phyloP scores from a whole-genome alignment of 2,329 filamentous ascomycete genomes.

The Westerdykella aurantiaca region DNA sequence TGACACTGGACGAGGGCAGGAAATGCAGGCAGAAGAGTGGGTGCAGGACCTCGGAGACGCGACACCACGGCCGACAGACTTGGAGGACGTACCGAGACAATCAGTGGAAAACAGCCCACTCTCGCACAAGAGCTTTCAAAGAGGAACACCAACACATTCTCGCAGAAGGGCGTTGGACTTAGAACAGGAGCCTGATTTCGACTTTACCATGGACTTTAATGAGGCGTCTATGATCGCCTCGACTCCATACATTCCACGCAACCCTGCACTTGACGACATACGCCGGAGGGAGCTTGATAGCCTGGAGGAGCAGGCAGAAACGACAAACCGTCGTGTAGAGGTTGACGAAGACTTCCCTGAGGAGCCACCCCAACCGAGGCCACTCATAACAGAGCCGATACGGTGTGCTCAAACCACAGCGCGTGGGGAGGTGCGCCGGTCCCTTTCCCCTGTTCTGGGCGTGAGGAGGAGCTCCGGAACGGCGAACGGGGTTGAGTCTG shows the following conservation, averaged over 20 bases:
- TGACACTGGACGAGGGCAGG: slow-evolving; percentile 17
- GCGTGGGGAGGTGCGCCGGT: neutral
- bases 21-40: slow-evolving; percentile 14
- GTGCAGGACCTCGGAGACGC: slow-evolving; percentile 4
- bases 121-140: slow-evolving; percentile 29
- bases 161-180: slow-evolving; percentile 13
- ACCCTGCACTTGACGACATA: slow-evolving; percentile 40
- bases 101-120: slow-evolving; percentile 42
- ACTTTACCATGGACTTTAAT: slow-evolving; percentile 42
- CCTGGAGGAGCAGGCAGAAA: slow-evolving; percentile 30
- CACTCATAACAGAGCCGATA: slow-evolving; percentile 14
- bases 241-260: slow-evolving; percentile 42
- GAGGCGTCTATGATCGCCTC: slow-evolving; percentile 44
- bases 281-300: slow-evolving; percentile 39
- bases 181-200: slow-evolving; percentile 25
- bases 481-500: slow-evolving; percentile 25
- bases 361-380: slow-evolving; percentile 15
- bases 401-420: neutral
- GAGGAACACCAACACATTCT: slow-evolving; percentile 20
- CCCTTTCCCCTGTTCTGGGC: slow-evolving; percentile 29
- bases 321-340: slow-evolving; percentile 26
- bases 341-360: slow-evolving; percentile 27
- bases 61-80: slow-evolving; percentile 10
- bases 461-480: slow-evolving; percentile 32
- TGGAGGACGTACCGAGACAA: slow-evolving; percentile 35